phyloP scores from a whole-genome alignment of 2,329 filamentous ascomycete genomes.

The Aspergillus fijiensis region DNA sequence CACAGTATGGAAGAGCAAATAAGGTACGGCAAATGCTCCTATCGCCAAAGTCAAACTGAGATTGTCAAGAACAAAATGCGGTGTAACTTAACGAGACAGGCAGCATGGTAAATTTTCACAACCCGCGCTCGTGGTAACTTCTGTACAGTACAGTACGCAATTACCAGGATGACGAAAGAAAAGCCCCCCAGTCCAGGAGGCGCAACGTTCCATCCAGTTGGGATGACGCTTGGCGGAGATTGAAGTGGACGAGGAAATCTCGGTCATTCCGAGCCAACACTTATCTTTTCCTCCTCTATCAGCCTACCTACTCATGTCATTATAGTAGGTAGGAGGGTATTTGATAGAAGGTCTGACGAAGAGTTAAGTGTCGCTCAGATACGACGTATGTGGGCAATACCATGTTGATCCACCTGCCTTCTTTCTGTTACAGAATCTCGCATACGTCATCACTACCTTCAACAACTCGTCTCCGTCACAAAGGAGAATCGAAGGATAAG shows the following conservation, averaged over 20 bases:
- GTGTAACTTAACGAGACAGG: too few species aligned
- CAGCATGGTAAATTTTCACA: background rate
- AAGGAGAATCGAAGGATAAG: background rate
- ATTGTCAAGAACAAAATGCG: background rate
- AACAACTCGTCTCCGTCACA: background rate
- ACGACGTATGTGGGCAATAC: too few species aligned
- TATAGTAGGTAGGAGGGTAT: background rate
- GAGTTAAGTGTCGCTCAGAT: too few species aligned
- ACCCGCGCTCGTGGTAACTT: background rate
- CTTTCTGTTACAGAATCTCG: background rate
- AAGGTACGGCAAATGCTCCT: constrained; percentile 7
- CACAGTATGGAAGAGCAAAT: background rate
- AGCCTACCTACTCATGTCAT: background rate
- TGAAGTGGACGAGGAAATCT: background rate
- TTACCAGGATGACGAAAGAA: constrained; percentile 11
- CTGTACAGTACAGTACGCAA: background rate
- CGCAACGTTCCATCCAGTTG: constrained; percentile 31
- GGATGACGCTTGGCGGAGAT: constrained; percentile 12
- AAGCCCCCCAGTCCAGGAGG: constrained; percentile 21
- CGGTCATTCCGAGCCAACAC: too few species aligned
- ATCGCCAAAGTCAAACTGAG: constrained; percentile 3
- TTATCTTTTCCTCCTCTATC: background rate
- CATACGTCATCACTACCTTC: background rate
- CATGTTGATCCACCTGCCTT: background rate
- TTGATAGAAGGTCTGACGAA: too few species aligned